Base-by-base conservation (phyloP, 768 basidiomycete species). In the Boletus eberwhitei region DNA sequence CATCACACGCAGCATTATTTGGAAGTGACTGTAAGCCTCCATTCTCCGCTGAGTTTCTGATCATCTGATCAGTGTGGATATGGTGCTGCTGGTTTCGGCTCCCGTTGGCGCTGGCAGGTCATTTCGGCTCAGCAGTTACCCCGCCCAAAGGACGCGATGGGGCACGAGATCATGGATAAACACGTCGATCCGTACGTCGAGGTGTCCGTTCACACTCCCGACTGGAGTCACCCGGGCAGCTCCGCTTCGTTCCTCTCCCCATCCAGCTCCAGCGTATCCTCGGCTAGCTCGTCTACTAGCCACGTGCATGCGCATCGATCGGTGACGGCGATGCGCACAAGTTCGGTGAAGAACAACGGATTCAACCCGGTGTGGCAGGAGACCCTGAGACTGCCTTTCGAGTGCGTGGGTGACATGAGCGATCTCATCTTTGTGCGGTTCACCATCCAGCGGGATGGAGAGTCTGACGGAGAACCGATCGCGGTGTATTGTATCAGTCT, bases 111-210 rank as follows among this genome's bases (percentile, higher is more conserved):
- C n/a, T 40, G 52, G 4, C 55, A 84, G 77, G 71, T 88, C 63
- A 87, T 96, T 57, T 96, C 94, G 3, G 94, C 89, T 13, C 95
- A 98, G 68, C 92, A 94, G 62, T 82, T 97, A 0, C 93, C 92
- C 0, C 78, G 84, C 0, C 82, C 85, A 2, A 84, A 84, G 59
- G 85, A 90, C 67, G 73, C 77, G 1, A 71, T 69, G 38, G 85
- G 83, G 0, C 80, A 77, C 43, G 89, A 91, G 67, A 77, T 84
- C 46, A 67, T 79, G 46, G 79, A 83, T 60, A 83, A 78, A 58
- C 74, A 77, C 22, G 72, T 80, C 17, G 87, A 90, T 65, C 92
- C 93, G 0, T 89, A 80, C 63, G 88, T 96, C 58, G 87, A 94
- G 67, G 84, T 93, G 13, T 84, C 87, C 9, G 60, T 96, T 11